Evolutionary conservation across 2,329 filamentous ascomycete genomes (phyloP), one percentile per base, ranked within the genome.

Genomic region (Penicillium decumbens): DNA sequence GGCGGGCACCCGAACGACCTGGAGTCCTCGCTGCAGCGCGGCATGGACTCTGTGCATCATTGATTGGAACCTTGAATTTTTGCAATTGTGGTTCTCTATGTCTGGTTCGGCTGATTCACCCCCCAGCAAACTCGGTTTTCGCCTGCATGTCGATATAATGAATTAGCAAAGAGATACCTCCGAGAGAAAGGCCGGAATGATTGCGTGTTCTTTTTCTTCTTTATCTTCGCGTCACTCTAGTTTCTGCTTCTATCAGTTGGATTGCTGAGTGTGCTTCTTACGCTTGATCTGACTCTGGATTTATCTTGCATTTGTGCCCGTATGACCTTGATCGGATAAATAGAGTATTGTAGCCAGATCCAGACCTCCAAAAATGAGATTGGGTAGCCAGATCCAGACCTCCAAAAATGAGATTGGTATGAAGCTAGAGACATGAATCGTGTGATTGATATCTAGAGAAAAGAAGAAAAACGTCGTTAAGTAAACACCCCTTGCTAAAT

Each of bases 1-100:
- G 65, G 65, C 47, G 60, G 71, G 64, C 65, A 72, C 63, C 61
- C 62, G 47, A 75, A 75, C 54, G 73, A 76, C 55, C 68, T 77
- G 51, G 75, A 76, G 65, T 69, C 68, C 54, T 79, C 69, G 54
- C 69, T 82, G 62, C 77, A 80, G 67, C 74, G 77, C 51, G 75
- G 82, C 18, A 76, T 84, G 61, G 82, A 85, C 35, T 47, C 45
- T 64, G 76, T 75, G 35, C 66, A 66, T 42, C 52, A 56, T 47
- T 61, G 54, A 61, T 40, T 20, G 8, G 7, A 18, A 3, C 18
- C 20, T 20, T 35, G 18, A 37, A 12, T 10, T 37, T 37, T 10
- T 28, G 33, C 35, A 33, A 25, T 25, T 45, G 49, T 45, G 43
- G 25, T 28, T 35, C 32, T 49, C 51, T 50, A 44, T 43, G 54